A percentile compares a stretch with the other conserved stretches of the same genome.
Evolutionary conservation across 257 asterid species (phyloP).

Genomic region (Plantago major): DNA sequence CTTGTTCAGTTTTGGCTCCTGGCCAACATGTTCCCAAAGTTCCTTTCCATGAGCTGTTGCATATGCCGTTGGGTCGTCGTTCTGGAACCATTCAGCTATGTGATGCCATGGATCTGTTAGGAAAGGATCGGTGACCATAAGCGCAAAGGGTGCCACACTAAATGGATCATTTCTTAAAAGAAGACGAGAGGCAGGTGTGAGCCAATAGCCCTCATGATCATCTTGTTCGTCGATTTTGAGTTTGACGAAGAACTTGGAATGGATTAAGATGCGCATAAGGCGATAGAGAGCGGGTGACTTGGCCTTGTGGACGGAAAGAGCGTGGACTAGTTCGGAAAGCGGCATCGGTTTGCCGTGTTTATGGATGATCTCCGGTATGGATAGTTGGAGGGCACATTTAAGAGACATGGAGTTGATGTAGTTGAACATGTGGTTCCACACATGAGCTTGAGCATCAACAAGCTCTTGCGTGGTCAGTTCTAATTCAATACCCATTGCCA

Average conservation of each 20-base stretch:
- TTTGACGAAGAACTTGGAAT: conserved; percentile 15
- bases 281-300: conserved; percentile 5
- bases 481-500: no score
- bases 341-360: conserved; percentile 18
- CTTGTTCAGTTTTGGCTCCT: not conserved
- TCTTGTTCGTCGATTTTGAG: not conserved
- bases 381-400: conserved; percentile 11
- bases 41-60: conserved; percentile 3
- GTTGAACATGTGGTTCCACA: conserved; percentile 21
- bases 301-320: not conserved
- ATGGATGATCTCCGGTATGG: conserved; percentile 19
- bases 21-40: conserved; percentile 11
- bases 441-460: conserved; percentile 21
- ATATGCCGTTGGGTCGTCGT: conserved; percentile 3
- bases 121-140: conserved; percentile 1
- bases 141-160: conserved; percentile 8
- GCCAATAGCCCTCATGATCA: conserved; percentile 5
- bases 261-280: conserved; percentile 17
- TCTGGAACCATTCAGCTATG: conserved; percentile 14
- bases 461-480: not conserved
- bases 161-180: conserved; percentile 12
- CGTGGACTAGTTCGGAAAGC: conserved; percentile 3
- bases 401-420: conserved; percentile 14
- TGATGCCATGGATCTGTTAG: conserved; percentile 9
- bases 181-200: conserved; percentile 16